Base-by-base conservation (phyloP, 192 early-diverging fungal genomes). In the Coemansia sp. region DNA sequence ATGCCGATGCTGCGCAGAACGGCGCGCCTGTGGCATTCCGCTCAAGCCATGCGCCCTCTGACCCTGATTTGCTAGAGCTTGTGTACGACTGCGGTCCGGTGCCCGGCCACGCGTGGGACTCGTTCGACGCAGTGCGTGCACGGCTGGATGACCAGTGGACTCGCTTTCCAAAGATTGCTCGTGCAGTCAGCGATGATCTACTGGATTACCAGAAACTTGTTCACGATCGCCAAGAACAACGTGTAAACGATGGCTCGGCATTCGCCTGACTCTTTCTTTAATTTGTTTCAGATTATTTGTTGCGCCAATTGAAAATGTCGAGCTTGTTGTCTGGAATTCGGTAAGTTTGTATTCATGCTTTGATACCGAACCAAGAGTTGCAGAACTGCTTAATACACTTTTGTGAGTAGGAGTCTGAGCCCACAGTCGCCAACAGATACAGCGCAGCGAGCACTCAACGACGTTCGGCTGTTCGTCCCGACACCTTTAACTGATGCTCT, bases 51-150 rank as follows among this genome's bases (percentile, higher is more conserved):
- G 59, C 48, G 56, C 64, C 73, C 0, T 10, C 70, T 6, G 75
- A 69, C 41, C 51, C 69, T 12, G 61, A 84, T 60, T 41, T 87
- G 22, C 69, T 92, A 23, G 47, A 71, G 41, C 73, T 85, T 4
- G 87, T 92, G 9, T 92, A 90, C 61, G 86, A 91, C 69, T 72
- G 84, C 54, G 87, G 89, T 0, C 69, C 65, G 6, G 57, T 79
- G 25, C 2, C 23, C 10, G 55, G 69, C 24, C 35, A 29, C 38
- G 1, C 6, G 32, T 93, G 87, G 86, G 87, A 88, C 23, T 71
- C 69, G 41, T 93, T 90, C 69, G 82, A 80, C 1, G 70, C 77
- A 0, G 73, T 93, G 39, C 78, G 86, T 21, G 43, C 49, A 3
- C 85, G 91, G 17, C 67, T 89, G 5, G 54, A 76, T 21, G 56